phyloP scores from a whole-genome alignment of 345 rosid genomes.

The Mallotus nudiflorus region DNA sequence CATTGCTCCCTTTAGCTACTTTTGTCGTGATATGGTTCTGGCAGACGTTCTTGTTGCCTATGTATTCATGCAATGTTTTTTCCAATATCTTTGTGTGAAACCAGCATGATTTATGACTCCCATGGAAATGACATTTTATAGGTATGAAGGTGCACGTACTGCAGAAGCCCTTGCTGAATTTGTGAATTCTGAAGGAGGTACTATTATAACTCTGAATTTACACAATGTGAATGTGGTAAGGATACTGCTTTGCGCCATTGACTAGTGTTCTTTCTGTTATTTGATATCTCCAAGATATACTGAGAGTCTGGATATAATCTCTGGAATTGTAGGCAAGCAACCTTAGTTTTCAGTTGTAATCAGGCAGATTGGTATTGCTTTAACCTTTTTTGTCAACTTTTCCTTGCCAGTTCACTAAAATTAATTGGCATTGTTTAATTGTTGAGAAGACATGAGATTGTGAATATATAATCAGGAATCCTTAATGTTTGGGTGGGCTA shows the following conservation, averaged over 20 bases:
- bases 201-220: neutral
- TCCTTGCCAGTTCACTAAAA: neutral
- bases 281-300: neutral
- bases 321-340: neutral
- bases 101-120: neutral
- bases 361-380: neutral
- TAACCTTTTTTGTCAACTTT: neutral
- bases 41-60: neutral
- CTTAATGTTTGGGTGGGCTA: neutral
- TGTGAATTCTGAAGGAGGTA: conserved; percentile 95
- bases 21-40: neutral
- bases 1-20: neutral
- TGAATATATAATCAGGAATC: neutral
- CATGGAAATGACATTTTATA: conserved; percentile 17
- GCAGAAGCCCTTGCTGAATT: conserved; percentile 84
- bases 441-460: neutral
- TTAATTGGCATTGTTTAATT: neutral
- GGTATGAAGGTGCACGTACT: conserved; percentile 90
- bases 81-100: neutral
- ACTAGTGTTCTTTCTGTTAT: neutral
- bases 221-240: neutral
- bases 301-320: neutral
- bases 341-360: neutral
- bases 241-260: neutral
- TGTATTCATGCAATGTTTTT: conserved; percentile 10